Conservation (phyloP, 108 stramenopile genomes). For the Nitzschia sp. region DNA sequence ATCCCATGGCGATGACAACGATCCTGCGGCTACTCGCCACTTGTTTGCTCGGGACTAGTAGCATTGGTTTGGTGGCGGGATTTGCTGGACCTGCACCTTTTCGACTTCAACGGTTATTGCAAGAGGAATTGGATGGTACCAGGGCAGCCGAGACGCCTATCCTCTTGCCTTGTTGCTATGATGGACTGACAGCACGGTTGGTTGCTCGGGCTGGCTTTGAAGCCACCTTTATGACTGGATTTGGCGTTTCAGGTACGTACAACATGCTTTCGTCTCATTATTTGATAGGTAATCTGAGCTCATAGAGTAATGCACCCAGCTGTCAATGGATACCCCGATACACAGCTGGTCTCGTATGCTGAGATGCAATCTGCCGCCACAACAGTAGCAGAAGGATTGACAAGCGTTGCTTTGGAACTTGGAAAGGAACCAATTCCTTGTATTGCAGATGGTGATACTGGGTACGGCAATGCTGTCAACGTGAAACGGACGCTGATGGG, state of each 20-base stretch:
- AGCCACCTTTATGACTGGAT: slow-evolving; percentile 98
- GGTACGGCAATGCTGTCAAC: slow-evolving; percentile 95
- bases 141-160: slow-evolving; percentile 55
- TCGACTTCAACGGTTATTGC: slow-evolving; percentile 38
- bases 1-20: no score
- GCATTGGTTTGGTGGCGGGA: background rate
- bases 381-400: slow-evolving; percentile 81
- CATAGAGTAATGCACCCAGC: slow-evolving; percentile 5
- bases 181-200: slow-evolving; percentile 92
- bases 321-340: slow-evolving; percentile 87
- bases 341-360: slow-evolving; percentile 79
- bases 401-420: slow-evolving; percentile 68
- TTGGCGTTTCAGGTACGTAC: slow-evolving; percentile 81
- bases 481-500: slow-evolving; percentile 86
- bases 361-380: slow-evolving; percentile 84
- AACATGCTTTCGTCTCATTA: background rate
- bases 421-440: slow-evolving; percentile 79
- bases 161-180: slow-evolving; percentile 92
- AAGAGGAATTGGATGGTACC: slow-evolving; percentile 44
- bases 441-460: slow-evolving; percentile 97
- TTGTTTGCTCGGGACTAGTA: no score
- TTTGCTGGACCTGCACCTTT: slow-evolving; percentile 45
- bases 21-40: no score
- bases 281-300: no score
- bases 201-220: slow-evolving; percentile 86